Base-by-base conservation (phyloP, 148 eudicot genomes). In the Rhododendron henanense region DNA sequence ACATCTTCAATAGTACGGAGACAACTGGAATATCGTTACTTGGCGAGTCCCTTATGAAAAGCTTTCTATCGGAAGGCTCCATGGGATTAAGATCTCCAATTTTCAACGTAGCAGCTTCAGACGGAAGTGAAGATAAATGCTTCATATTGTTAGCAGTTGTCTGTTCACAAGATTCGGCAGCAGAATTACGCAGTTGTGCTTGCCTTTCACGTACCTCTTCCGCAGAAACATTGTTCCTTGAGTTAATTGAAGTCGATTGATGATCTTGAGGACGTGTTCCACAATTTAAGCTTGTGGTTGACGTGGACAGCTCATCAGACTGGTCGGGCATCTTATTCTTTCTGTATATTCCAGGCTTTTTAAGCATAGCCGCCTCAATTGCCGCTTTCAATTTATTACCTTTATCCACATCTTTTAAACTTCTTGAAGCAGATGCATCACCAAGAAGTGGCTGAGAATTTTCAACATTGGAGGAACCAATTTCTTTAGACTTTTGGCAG, bases 281-380 rank as follows among this genome's bases (percentile, higher is more conserved):
- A 86, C 65, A 21, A 87, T 55, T 84, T 41, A 85, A 69, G 41
- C 88, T 86, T 5, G 71, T 83, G 83, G 71, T 90, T 84, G 94
- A 84, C 57, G 75, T 47, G 67, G 95, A 83, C 74, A 90, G 71
- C 18, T 90, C 94, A 88, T 87, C 89, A 74, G 92, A 84, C 84
- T 92, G 95, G 81, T 91, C 94, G 33, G 88, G 69, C 81, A 81
- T 88, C 88, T 88, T 94, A 79, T 83, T 90, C 88, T 91, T 94
- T 81, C 90, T 88, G 50, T 85, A 89, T 79, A 95, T 90, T 77
- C 92, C 93, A 73, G 94, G 95, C 88, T 91, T 95, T 91, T 93
- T 95, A 78, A 92, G 96, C 94, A 93, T 87, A 45, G 98, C 98
- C 2, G 95, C 98, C 86, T 94, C 94, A 89, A 95, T 94, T 18